Base-by-base conservation (phyloP, 306 rosid genomes). In the Canavalia gladiata region DNA sequence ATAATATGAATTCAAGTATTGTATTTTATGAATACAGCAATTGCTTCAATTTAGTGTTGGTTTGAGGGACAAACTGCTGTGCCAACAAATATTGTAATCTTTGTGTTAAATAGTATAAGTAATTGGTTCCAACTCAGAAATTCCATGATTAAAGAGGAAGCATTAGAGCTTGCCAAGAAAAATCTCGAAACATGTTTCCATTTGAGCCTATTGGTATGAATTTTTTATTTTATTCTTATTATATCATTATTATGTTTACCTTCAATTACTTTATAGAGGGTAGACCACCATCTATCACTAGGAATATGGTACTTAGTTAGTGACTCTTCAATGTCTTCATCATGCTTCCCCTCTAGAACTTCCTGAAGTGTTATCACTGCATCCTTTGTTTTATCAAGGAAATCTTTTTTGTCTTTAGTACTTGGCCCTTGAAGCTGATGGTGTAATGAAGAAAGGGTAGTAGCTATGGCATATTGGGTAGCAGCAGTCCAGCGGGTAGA, bases 301-400 rank as follows among this genome's bases (percentile, higher is more conserved):
- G 92, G 82, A 65, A 91, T 78, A 37, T 86, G 81, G 81, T 84
- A 77, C 58, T 72, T 60, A 74, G 49, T 33, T 9, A 90, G 77
- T 51, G 87, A 70, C 72, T 82, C 86, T 30, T 89, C 87, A 80
- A 90, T 91, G 55, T 37, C 85, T 51, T 74, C 72, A 50, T 94
- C 91, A 60, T 90, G 97, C 73, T 78, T 88, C 47, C 97, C 94
- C 69, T 86, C 92, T 80, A 90, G 76, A 81, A 91, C 91, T 76
- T 89, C 97, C 45, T 87, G 91, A 79, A 93, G 82, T 54, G 90
- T 91, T 80, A 85, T 73, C 29, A 91, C 87, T 25, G 97, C 98
- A 82, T 88, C 92, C 72, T 82, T 90, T 78, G 94, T 89, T 86
- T 74, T 86, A 81, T 60, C 28, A 39, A 93, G 76, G 50, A 90